Evolutionary conservation across 441 rosid species (phyloP).

Genomic region (Adansonia madagascariensis): DNA sequence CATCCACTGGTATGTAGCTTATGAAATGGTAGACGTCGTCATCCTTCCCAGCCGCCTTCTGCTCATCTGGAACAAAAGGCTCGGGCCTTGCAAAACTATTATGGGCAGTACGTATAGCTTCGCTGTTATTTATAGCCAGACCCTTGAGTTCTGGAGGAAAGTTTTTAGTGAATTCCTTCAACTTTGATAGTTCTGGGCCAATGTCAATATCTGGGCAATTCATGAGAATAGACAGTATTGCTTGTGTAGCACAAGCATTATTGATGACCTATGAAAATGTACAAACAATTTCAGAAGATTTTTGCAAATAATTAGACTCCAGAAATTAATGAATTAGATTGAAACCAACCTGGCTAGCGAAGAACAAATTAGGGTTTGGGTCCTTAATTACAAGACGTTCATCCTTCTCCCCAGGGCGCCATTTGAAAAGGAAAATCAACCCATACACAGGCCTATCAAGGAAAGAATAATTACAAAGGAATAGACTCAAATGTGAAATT

Average conservation of each 20-base stretch:
- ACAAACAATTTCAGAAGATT: neutral
- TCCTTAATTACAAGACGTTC: slow-evolving; percentile 82
- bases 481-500: neutral
- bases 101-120: slow-evolving; percentile 86
- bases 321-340: neutral
- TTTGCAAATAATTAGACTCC: slow-evolving; percentile 4
- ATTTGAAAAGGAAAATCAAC: slow-evolving; percentile 95
- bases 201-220: slow-evolving; percentile 85
- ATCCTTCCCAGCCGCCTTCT: slow-evolving; percentile 78
- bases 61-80: slow-evolving; percentile 91
- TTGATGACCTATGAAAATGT: slow-evolving; percentile 59
- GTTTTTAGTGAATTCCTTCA: slow-evolving; percentile 87
- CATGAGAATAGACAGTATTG: slow-evolving; percentile 85
- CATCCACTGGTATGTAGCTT: slow-evolving; percentile 90
- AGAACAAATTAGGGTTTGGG: slow-evolving; percentile 75
- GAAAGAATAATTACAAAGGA: slow-evolving; percentile 9
- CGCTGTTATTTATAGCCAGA: slow-evolving; percentile 96
- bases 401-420: slow-evolving; percentile 93
- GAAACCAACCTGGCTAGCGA: slow-evolving; percentile 82
- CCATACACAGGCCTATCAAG: slow-evolving; percentile 86
- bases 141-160: slow-evolving; percentile 96
- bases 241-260: slow-evolving; percentile 99
- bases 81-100: slow-evolving; percentile 97
- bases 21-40: slow-evolving; percentile 96
- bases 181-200: slow-evolving; percentile 77